Evolutionary conservation across 2,329 filamentous ascomycete species (phyloP).

Genomic region (Colletotrichum eleusines): DNA sequence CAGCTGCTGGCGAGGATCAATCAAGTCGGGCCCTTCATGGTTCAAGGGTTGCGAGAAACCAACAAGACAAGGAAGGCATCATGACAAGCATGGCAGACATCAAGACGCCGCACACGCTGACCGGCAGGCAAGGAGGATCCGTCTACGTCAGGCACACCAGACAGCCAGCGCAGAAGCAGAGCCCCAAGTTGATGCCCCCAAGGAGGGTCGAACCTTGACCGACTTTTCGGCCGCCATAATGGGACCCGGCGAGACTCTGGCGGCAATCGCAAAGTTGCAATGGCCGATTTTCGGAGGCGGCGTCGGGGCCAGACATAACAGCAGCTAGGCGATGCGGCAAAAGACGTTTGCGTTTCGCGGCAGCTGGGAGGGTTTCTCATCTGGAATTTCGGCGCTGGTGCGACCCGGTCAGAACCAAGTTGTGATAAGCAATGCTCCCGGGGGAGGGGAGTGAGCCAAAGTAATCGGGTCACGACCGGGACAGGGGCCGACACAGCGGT

Average conservation of each 20-base stretch:
- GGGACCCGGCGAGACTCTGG: constrained; percentile 12
- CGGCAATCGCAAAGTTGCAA: background rate
- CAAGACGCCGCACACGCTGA: constrained; percentile 2
- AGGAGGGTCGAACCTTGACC: background rate
- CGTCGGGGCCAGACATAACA: background rate
- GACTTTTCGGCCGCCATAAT: background rate
- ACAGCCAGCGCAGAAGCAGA: constrained; percentile 1
- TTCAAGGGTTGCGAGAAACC: constrained; percentile 20
- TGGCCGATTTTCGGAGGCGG: background rate
- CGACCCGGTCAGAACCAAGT: constrained; percentile 27
- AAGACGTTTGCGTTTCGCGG: background rate
- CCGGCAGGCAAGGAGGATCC: constrained; percentile 24
- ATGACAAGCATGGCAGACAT: constrained; percentile 25
- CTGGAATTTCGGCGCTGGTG: constrained; percentile 9
- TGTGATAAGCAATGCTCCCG: constrained; percentile 21
- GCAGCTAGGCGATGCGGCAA: background rate
- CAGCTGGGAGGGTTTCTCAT: background rate
- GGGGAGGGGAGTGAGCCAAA: background rate
- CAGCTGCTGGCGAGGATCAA: background rate
- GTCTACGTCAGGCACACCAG: background rate
- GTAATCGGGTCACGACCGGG: background rate
- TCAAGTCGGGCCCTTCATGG: constrained; percentile 15
- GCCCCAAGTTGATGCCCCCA: constrained; percentile 7
- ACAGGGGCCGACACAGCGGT: background rate
- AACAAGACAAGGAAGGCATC: constrained; percentile 21